Base-by-base conservation (phyloP, 208 protist genomes). In the Leishmania aethiopica region DNA sequence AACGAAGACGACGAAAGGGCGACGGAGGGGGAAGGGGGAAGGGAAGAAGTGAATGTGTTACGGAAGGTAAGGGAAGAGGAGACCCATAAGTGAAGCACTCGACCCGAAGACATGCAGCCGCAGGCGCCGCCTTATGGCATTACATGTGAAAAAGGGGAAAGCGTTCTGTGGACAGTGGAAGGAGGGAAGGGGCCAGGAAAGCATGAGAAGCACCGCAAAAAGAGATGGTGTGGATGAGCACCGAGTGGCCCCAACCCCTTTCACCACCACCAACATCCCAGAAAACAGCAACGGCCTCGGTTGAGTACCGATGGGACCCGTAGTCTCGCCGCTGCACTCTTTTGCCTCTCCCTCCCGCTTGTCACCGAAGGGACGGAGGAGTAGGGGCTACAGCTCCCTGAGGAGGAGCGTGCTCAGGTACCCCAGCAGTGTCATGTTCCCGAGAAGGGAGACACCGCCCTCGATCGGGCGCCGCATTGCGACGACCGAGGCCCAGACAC, bases 391-490 rank as follows among this genome's bases (percentile, higher is more conserved):
- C 78, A 86, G 75, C 47, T 79, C 82, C 42, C 77, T 79, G 7
- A 86, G 77, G 45, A 90, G 71, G 17, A 80, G 51, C 0, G 87
- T 88, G 69, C 66, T 49, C 45, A 93, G 49, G 55, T 87, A 90
- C 15, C 84, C 11, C 45, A 88, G 78, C 8, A 92, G 79, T 32
- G 83, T 70, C 77, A 89, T 91, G 42, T 91, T 82, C 25, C 92
- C 88, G 51, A 87, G 42, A 28, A 90, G 73, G 22, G 85, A 79
- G 47, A 91, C 82, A 13, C 72, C 72, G 8, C 92, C 90, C 55
- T 96, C 92, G 35, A 96, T 60, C 7, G 92, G 92, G 8, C 92
- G 88, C 7, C 92, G 90, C 28, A 93, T 51, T 19, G 88, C 82
- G 40, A 96, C 84, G 7, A 93, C 19, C 25, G 76, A 76, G 17